Percentiles rank a stretch among this genome's conserved stretches.
Conservation (phyloP, 129 eudicot genomes). For the Lonicera japonica region DNA sequence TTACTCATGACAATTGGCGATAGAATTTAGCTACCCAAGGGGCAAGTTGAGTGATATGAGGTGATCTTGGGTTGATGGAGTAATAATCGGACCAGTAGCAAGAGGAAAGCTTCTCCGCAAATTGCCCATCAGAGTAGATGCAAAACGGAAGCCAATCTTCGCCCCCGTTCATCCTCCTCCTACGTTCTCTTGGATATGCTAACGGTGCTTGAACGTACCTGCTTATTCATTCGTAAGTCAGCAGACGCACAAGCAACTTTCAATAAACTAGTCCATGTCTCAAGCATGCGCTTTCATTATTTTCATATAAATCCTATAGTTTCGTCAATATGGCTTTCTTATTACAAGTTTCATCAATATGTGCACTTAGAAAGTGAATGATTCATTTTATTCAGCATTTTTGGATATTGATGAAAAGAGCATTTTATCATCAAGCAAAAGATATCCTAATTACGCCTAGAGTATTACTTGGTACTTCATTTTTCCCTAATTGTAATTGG, state of each 20-base stretch:
- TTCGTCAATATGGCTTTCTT: too few relatives aligned
- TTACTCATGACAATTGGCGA: background rate
- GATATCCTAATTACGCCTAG: background rate
- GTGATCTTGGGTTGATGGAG: conserved; percentile 38
- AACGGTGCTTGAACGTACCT: conserved; percentile 64
- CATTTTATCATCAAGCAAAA: too few relatives aligned
- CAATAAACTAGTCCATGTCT: too few relatives aligned
- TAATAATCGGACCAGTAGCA: conserved; percentile 64
- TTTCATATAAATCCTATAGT: too few relatives aligned
- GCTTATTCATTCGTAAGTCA: conserved; percentile 9
- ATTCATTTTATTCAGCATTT: too few relatives aligned
- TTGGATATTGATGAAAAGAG: too few relatives aligned
- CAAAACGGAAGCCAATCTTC: conserved; percentile 63
- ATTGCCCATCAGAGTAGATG: conserved; percentile 35
- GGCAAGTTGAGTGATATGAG: conserved; percentile 42
- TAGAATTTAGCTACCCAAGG: conserved; percentile 69
- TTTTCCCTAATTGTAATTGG: background rate
- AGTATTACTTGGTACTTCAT: background rate
- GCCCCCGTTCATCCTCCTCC: conserved; percentile 57
- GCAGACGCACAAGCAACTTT: too few relatives aligned
- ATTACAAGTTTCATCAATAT: too few relatives aligned
- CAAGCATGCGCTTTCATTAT: too few relatives aligned
- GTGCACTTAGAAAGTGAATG: too few relatives aligned
- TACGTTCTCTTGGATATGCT: conserved; percentile 63
- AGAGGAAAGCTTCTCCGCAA: conserved; percentile 30